Base-by-base conservation (phyloP, 2,329 filamentous ascomycete genomes). In the Sporothrix curviconia region DNA sequence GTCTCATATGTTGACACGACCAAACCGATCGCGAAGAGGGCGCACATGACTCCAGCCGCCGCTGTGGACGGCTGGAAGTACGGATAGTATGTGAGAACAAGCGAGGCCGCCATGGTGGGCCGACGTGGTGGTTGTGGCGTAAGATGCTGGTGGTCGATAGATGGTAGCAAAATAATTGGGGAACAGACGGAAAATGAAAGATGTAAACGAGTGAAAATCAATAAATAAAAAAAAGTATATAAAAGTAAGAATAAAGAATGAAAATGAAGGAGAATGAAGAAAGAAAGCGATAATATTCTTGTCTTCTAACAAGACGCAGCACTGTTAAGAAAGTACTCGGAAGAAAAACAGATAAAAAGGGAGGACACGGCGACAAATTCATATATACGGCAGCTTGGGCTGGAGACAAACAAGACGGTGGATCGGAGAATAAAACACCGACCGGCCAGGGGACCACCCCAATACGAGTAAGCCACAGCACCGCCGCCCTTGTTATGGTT, bases 21-120 rank as follows among this genome's bases (percentile, higher is more conserved):
- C 17, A 67, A 61, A 28, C 62, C 58, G 17, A 68, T 15, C 12
- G 61, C 56, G 56, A 68, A 69, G n/a, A 69, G 58, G 43, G 53
- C 67, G 28, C 59, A 62, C 22, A 60, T 59, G 5, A 68, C 62
- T 8, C 57, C 62, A n/a, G 68, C 66, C 40, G 63, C 65, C 12
- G 64, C 62, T 50, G 55, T 39, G 1, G 66, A 67, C 17, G 67
- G 67, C n/a, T 66, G 49, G 44, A 65, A 68, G 17, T 55, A 55
- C 34, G 65, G 64, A 24, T 63, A 65, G 28, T 61, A 61, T 19
- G 12, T 53, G 22, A 44, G 3, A 4, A 36, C 28, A 22, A 57
- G 11, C 7, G 49, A 25, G 1, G 22, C 7, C 19, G 56, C 14
- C 58, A 60, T 60, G 43, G 9, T 52, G 30, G 28, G 32, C 24